Percentiles rank a stretch among this genome's conserved stretches.
Conservation (phyloP, 305 asterid species). For the Withania somnifera region DNA sequence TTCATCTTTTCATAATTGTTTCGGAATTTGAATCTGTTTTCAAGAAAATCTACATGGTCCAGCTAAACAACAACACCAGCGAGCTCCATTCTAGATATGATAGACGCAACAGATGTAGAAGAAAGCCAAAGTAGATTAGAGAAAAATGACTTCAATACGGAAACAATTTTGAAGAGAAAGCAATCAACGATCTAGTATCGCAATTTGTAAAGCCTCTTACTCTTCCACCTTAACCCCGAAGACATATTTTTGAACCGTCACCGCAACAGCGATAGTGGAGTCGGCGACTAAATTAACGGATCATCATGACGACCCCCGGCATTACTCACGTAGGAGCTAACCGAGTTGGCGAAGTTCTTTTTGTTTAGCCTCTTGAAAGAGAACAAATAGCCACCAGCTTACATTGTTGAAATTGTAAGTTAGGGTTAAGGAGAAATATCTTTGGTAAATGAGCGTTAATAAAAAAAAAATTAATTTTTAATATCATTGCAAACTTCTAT, state of each 20-base stretch:
- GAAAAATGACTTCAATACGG: conserved; percentile 45
- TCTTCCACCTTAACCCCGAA: conserved; percentile 54
- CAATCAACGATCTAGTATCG: conserved; percentile 59
- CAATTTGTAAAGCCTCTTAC: conserved; percentile 35
- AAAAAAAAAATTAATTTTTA: no score
- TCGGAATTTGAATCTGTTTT: no score
- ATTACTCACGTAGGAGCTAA: background rate
- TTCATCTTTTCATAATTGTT: no score
- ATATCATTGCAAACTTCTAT: no score
- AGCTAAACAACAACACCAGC: no score
- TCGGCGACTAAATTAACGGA: background rate
- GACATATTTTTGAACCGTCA: conserved; percentile 10
- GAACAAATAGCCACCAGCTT: conserved; percentile 17
- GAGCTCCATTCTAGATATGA: conserved; percentile 31
- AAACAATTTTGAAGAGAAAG: conserved; percentile 58
- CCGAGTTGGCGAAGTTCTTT: conserved; percentile 4
- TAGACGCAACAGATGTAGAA: conserved; percentile 86
- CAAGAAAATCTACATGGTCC: no score
- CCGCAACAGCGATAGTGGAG: background rate
- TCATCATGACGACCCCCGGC: background rate
- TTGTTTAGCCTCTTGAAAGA: conserved; percentile 38
- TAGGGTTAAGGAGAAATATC: no score
- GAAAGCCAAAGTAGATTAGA: conserved; percentile 47
- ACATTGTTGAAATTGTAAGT: background rate
- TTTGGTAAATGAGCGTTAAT: no score